Evolutionary conservation across 805 yeast genomes (phyloP), one percentile per base, ranked within the genome.

Genomic region (Sugiyamaella valdiviana): DNA sequence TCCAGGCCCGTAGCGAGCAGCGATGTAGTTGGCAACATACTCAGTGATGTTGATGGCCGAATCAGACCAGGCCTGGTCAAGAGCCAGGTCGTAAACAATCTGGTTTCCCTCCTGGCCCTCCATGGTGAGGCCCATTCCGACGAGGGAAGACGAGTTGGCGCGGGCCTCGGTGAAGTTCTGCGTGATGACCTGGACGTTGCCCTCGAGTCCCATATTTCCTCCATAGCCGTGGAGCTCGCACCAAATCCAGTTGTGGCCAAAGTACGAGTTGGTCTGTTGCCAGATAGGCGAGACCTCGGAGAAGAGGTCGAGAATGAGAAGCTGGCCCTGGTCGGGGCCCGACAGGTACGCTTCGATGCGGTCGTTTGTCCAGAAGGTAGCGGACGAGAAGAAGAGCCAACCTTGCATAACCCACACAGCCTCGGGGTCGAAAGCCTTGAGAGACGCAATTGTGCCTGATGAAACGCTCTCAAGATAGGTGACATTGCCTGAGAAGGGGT

Each of bases 51-150:
- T 39, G 20, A 51, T 14, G 24, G 54, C 46, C 6, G 37, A 42
- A 5, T 44, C 15, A 10, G 41, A 36, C 54, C 54, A 51, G 17
- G 54, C 54, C 22, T 51, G 54, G 6, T 35, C 48, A 23, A 51
- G 44, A 15, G 44, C 37, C 14, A 48, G 12, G 22, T 51, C 51
- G 38, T 51, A 51, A 6, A 40, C 39, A 26, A 51, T 51, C 38
- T 51, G 51, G 38, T 51, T 51, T 16, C 54, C 53, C 23, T 51
- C 54, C 10, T 45, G 51, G 5, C 51, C 54, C 38, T 51, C 54
- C 51, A 46, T 48, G 5, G 54, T 29, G 6, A 51, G 36, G 5
- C 54, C 54, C 3, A 42, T 43, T 9, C 54, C 54, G n/a, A 22
- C 42, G n/a, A 51, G 36, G 9, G 45, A 39, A 12, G 44, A 22